These are phyloP conservation scores for Cenchrus purpureus DNA, from an alignment of 176 grass and related monocot genomes.

Conservation along the genomic window DNA sequence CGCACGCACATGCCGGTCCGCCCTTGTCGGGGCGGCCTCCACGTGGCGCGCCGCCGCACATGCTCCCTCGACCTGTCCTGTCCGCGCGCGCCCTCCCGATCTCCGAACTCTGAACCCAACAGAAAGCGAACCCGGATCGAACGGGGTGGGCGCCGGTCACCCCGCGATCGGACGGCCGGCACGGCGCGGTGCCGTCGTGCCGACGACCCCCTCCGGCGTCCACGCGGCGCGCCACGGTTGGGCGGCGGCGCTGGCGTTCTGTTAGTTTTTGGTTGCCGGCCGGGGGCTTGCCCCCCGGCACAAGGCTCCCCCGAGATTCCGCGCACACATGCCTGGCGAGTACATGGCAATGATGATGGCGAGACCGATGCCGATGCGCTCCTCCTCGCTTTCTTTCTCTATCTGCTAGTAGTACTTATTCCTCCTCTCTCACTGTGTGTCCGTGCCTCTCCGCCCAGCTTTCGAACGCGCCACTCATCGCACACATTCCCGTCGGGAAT, in stretches of 20 bases:
- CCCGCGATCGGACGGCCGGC: conserved; percentile 22
- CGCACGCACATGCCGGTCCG: conserved; percentile 40
- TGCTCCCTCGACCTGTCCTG: conserved; percentile 15
- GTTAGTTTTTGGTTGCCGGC: neutral
- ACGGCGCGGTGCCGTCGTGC: neutral
- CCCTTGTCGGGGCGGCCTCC: conserved; percentile 32
- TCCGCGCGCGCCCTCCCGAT: neutral
- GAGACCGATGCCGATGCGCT: conserved; percentile 12
- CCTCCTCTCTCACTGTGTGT: neutral
- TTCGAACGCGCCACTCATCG: conserved; percentile 41
- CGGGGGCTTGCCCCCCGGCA: conserved; percentile 37
- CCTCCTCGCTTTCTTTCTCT: neutral
- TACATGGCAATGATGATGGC: conserved; percentile 14
- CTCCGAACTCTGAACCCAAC: neutral
- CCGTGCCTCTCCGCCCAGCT: conserved; percentile 36
- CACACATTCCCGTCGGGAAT: conserved; percentile 54
- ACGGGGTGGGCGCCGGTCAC: neutral
- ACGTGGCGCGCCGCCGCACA: conserved; percentile 35
- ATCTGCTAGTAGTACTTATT: conserved; percentile 17
- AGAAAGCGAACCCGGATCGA: neutral
- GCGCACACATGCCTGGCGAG: conserved; percentile 6
- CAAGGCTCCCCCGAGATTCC: conserved; percentile 56
- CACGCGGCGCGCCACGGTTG: conserved; percentile 40
- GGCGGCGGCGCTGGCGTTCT: neutral
- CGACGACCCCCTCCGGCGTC: neutral